Evolutionary conservation across 176 grass and related monocot genomes (phyloP).

Genomic region (Oryza rufipogon): DNA sequence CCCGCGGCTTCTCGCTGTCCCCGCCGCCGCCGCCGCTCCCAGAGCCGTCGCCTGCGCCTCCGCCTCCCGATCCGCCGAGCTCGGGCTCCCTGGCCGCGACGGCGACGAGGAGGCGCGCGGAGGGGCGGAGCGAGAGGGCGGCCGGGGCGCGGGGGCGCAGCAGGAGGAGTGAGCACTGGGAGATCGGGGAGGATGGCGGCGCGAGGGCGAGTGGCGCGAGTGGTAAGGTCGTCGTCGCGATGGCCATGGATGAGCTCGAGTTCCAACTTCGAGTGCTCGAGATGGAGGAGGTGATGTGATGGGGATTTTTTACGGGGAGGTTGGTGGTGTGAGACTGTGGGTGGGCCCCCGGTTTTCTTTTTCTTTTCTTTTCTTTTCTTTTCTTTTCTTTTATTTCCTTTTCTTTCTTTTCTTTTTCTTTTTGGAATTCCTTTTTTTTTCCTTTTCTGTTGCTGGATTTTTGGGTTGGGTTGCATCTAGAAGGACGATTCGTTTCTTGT

Average conservation of each 20-base stretch:
- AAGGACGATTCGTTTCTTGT: not conserved
- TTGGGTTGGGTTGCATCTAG: not conserved
- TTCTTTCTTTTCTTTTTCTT: not conserved
- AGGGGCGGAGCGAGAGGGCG: constrained; percentile 27
- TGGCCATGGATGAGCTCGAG: constrained; percentile 35
- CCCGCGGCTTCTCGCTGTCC: constrained; percentile 14
- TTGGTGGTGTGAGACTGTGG: not conserved
- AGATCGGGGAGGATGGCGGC: constrained; percentile 22
- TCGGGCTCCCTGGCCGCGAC: constrained; percentile 48
- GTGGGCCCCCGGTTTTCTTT: not conserved
- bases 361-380: not conserved
- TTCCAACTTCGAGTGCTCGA: not conserved
- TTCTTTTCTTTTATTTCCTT: not conserved
- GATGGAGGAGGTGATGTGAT: not conserved
- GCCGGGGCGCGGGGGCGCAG: not conserved
- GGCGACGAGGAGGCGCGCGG: constrained; percentile 37
- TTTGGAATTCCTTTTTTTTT: not conserved
- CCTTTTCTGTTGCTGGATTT: not conserved
- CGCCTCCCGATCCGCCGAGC: constrained; percentile 39
- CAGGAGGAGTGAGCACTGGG: constrained; percentile 37
- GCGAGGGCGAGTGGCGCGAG: constrained; percentile 38
- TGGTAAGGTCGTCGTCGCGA: constrained; percentile 36
- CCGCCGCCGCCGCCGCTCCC: constrained; percentile 23
- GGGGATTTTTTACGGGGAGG: not conserved
- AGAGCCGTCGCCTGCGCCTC: constrained; percentile 24